Percentiles rank a stretch among this genome's conserved stretches.
These are phyloP conservation scores for Omphalotus olearius DNA, from an alignment of 1,284 basidiomycete genomes.

Conservation along the genomic window DNA sequence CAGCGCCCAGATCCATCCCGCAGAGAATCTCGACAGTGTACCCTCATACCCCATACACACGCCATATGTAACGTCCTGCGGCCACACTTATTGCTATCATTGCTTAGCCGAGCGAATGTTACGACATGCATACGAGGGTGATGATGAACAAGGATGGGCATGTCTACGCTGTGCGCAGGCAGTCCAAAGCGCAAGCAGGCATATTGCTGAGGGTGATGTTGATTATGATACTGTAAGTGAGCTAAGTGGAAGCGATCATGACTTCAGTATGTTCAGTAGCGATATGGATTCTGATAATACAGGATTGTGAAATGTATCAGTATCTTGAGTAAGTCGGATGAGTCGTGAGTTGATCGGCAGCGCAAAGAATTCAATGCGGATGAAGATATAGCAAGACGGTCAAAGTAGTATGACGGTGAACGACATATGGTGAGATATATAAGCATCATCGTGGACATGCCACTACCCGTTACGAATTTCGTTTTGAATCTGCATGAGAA, in stretches of 20 bases:
- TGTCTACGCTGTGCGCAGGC: conserved; percentile 73
- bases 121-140: conserved; percentile 61
- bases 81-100: conserved; percentile 84
- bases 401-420: too few species aligned
- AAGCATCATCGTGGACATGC: conserved; percentile 20
- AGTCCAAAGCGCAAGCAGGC: conserved; percentile 53
- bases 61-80: conserved; percentile 73
- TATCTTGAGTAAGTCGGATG: too few species aligned
- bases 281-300: conserved; percentile 49
- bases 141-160: conserved; percentile 61
- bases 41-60: conserved; percentile 63
- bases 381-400: too few species aligned
- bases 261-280: conserved; percentile 43
- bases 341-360: too few species aligned
- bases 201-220: conserved; percentile 25
- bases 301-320: conserved; percentile 11
- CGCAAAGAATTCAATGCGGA: too few species aligned
- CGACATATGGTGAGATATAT: too few species aligned
- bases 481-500: conserved; percentile 65
- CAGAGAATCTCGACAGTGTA: conserved; percentile 31
- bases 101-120: conserved; percentile 82
- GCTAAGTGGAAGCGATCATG: conserved; percentile 43
- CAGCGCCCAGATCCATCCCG: conserved; percentile 15
- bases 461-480: conserved; percentile 32
- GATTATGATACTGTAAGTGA: conserved; percentile 28